Percentiles rank a stretch among this genome's conserved stretches.
Conservation (phyloP, 768 basidiomycete species). For the Collybia sordida region DNA sequence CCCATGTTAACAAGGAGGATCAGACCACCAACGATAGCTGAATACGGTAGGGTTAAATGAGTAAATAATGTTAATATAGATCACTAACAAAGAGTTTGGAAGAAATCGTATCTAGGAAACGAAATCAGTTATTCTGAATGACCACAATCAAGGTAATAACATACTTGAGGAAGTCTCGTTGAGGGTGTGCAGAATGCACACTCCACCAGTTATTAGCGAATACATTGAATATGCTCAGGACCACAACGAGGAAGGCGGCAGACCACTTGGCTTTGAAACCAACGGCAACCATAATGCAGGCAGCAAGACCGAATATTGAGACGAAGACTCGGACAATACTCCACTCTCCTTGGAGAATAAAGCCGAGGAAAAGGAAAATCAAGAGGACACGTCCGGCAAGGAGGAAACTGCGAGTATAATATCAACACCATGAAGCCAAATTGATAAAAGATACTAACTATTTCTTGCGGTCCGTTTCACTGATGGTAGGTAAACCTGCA, state of each 20-base stretch:
- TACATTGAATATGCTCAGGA: conserved; percentile 93
- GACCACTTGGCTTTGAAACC: conserved; percentile 99
- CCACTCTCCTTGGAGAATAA: conserved; percentile 94
- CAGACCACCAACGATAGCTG: conserved; percentile 93
- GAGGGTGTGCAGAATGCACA: conserved; percentile 88
- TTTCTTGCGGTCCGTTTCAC: conserved; percentile 97
- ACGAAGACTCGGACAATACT: conserved; percentile 82
- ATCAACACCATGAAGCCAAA: background rate
- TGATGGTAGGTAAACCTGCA: conserved; percentile 86
- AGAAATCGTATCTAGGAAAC: conserved; percentile 87
- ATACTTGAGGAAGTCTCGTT: conserved; percentile 96
- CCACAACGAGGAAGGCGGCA: conserved; percentile 90
- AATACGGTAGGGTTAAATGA: conserved; percentile 5
- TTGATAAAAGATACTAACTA: conserved; percentile 57
- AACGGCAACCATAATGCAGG: conserved; percentile 94
- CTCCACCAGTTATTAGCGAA: conserved; percentile 99
- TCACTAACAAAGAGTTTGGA: conserved; percentile 84
- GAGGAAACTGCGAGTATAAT: conserved; percentile 68
- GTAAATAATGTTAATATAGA: background rate
- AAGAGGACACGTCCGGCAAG: conserved; percentile 95
- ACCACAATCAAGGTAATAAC: conserved; percentile 22
- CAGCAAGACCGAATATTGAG: conserved; percentile 85
- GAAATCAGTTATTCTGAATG: conserved; percentile 16
- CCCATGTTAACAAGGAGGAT: conserved; percentile 98
- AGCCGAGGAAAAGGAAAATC: conserved; percentile 99